Evolutionary conservation across 345 rosid genomes (phyloP).

Genomic region (Acer campestre): DNA sequence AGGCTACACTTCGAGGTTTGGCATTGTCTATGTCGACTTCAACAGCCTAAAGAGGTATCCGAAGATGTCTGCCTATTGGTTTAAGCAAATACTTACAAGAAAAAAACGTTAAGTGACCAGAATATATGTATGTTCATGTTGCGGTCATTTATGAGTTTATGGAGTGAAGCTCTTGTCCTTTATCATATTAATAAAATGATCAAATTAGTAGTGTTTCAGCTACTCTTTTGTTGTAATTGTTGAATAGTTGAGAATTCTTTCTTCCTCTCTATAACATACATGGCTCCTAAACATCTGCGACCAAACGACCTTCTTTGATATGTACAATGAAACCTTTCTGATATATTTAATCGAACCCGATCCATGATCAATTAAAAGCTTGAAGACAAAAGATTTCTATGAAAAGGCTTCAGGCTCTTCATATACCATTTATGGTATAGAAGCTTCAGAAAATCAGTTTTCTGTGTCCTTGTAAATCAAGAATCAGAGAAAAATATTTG

Average conservation of each 20-base stretch:
- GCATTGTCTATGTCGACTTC: slow-evolving; percentile 86
- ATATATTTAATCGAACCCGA: too few species aligned
- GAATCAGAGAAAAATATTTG: too few species aligned
- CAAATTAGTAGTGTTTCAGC: not conserved
- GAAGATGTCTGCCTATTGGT: slow-evolving; percentile 95
- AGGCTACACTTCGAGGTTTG: slow-evolving; percentile 95
- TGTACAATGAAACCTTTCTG: too few species aligned
- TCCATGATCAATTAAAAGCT: too few species aligned
- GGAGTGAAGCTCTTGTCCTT: not conserved
- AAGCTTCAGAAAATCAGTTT: not conserved
- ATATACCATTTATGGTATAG: not conserved
- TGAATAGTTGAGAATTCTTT: not conserved
- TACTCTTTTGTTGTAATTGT: not conserved
- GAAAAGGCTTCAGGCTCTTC: not conserved
- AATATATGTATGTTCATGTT: too few species aligned
- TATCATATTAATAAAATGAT: not conserved
- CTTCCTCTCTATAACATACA: too few species aligned
- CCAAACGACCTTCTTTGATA: too few species aligned
- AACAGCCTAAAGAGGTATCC: slow-evolving; percentile 75
- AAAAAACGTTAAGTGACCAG: slow-evolving; percentile 26
- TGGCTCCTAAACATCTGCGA: too few species aligned
- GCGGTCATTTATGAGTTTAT: too few species aligned
- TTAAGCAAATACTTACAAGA: slow-evolving; percentile 55
- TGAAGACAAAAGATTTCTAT: not conserved
- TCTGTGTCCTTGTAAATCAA: not conserved